These are phyloP conservation scores for Sclerotinia nivalis DNA, from an alignment of 2,329 filamentous ascomycete genomes.

Conservation along the genomic window DNA sequence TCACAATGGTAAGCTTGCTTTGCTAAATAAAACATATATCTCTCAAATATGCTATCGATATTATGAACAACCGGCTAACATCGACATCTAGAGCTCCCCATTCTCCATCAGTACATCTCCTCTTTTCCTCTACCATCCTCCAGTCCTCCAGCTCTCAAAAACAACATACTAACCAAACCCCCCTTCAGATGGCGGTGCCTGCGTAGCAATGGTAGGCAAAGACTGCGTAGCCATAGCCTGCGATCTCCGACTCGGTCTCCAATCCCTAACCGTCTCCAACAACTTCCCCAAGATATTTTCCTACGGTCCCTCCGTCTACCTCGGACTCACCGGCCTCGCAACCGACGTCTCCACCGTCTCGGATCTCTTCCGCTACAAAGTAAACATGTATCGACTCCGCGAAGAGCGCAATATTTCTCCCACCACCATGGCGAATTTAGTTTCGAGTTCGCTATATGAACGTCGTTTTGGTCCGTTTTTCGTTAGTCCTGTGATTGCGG, in stretches of 20 bases:
- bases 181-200: constrained; percentile 76
- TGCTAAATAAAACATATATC: neutral
- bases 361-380: constrained; percentile 98
- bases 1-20: constrained; percentile 38
- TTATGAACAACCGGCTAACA: constrained; percentile 40
- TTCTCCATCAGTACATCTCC: constrained; percentile 82
- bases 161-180: constrained; percentile 4
- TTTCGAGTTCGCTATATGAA: constrained; percentile 90
- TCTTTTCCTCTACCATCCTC: constrained; percentile 14
- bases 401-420: constrained; percentile 97
- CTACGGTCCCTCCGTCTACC: constrained; percentile 85
- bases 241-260: constrained; percentile 95
- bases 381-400: constrained; percentile 98
- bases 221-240: constrained; percentile 99
- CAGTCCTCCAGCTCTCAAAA: constrained; percentile 23
- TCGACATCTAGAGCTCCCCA: constrained; percentile 69
- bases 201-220: constrained; percentile 98
- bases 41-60: neutral
- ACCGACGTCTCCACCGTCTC: constrained; percentile 94
- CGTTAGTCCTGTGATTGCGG: constrained; percentile 90
- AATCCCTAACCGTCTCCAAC: constrained; percentile 96
- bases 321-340: constrained; percentile 92
- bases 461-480: constrained; percentile 95
- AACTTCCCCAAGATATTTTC: constrained; percentile 99
- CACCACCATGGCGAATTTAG: constrained; percentile 93